Conservation (phyloP, 1,284 basidiomycete species). For the Coniophora puteana region DNA sequence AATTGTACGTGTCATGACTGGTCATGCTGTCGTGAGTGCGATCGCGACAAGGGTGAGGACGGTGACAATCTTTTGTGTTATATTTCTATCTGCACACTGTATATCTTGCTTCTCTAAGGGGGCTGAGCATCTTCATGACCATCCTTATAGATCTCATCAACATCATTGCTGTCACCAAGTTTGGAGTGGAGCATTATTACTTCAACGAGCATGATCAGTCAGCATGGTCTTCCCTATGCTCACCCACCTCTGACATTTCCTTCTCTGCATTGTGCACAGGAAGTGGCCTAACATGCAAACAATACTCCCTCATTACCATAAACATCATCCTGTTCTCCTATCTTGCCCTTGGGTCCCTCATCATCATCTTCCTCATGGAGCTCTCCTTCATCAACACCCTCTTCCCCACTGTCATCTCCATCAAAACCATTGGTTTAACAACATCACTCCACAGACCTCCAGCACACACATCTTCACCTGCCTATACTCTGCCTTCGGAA, state of each 20-base stretch:
- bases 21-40: no score
- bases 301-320: conserved; percentile 74
- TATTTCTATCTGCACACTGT: conserved; percentile 68
- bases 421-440: conserved; percentile 83
- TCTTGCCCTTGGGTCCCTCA: conserved; percentile 66
- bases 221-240: no score
- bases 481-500: conserved; percentile 56
- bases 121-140: neutral
- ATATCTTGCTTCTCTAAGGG: conserved; percentile 14
- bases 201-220: no score
- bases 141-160: conserved; percentile 64
- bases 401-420: conserved; percentile 67
- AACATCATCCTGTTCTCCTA: conserved; percentile 74
- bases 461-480: conserved; percentile 54
- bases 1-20: no score
- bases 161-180: conserved; percentile 54
- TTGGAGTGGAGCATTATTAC: conserved; percentile 64
- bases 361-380: conserved; percentile 55
- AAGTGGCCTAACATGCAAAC: conserved; percentile 77
- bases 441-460: conserved; percentile 53
- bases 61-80: conserved; percentile 62
- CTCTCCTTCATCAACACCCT: conserved; percentile 66
- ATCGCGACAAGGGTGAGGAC: conserved; percentile 51
- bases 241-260: conserved; percentile 3
- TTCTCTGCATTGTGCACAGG: conserved; percentile 42